Evolutionary conservation across 2,329 filamentous ascomycete genomes (phyloP), one percentile per base, ranked within the genome.

Genomic region (Claviceps pusilla): DNA sequence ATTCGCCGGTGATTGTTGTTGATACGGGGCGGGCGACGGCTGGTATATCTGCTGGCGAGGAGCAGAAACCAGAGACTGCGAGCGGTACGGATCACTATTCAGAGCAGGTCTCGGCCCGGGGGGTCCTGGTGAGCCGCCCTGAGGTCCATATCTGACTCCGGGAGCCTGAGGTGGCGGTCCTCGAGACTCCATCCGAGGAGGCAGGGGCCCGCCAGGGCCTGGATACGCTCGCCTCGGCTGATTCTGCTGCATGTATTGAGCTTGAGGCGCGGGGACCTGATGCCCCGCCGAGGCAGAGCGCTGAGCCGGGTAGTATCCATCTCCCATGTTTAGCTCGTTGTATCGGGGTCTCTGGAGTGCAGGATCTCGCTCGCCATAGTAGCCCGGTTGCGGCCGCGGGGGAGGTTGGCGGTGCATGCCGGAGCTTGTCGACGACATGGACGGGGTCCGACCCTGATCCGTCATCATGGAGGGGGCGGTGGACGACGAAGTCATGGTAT

Each of bases 401-500:
- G 83, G 83, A 53, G 81, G 83, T 56, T 77, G 78, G 57, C 83
- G 76, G 59, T 80, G 80, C 77, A 84, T 82, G 56, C 62, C 65
- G 50, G 70, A 71, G 53, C 68, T 66, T 57, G 62, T 66, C 31
- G 81, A 83, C 47, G 78, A 80, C 83, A 88, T 87, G 56, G 89
- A 94, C 60, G 88, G 84, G 50, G 89, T 88, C 62, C 90, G 82
- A 61, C 86, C 87, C 52, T 73, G 72, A 54, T 74, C 64, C 63
- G 71, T 72, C 67, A 74, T 72, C 67, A 74, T 73, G 62, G 73
- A 68, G 50, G 74, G 71, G 54, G 79, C 80, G 56, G 71, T 65
- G 46, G 84, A 78, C 59, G 89, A 84, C 54, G 87, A 89, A 59
- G 84, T 93, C 89, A 97, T 96, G 31, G 91, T 96, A 66, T 96